These are phyloP conservation scores for Bothriochloa decipiens DNA, from an alignment of 176 grass and related monocot genomes.

Conservation along the genomic window DNA sequence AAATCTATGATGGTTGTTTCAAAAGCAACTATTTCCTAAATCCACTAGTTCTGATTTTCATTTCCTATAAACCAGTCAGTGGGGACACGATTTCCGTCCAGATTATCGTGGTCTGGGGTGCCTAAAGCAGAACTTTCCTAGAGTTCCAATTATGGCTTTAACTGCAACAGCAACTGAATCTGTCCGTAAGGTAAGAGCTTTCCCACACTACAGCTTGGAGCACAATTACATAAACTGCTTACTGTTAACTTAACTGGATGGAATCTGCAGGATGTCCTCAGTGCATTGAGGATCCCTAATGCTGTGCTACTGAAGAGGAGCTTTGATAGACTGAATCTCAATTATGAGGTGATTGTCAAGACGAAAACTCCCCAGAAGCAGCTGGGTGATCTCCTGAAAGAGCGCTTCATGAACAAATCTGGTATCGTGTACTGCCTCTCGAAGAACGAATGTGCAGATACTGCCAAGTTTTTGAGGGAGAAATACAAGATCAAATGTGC, in stretches of 20 bases:
- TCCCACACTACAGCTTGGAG: constrained; percentile 12
- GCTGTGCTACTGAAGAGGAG: constrained; percentile 76
- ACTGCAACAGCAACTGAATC: constrained; percentile 91
- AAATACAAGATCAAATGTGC: constrained; percentile 78
- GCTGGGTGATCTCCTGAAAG: constrained; percentile 76
- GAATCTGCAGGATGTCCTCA: constrained; percentile 67
- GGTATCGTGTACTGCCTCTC: constrained; percentile 89
- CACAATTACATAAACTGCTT: background rate
- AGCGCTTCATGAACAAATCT: constrained; percentile 69
- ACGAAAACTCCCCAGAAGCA: constrained; percentile 70
- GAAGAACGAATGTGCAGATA: constrained; percentile 84
- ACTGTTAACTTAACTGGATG: constrained; percentile 10
- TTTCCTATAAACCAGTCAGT: constrained; percentile 64
- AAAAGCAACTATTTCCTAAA: background rate
- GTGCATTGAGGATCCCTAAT: constrained; percentile 64
- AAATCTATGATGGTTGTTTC: constrained; percentile 14
- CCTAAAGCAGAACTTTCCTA: constrained; percentile 87
- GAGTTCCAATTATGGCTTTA: constrained; percentile 82
- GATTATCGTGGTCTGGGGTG: constrained; percentile 87
- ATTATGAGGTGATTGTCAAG: constrained; percentile 74
- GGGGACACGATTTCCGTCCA: constrained; percentile 94
- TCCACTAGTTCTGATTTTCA: constrained; percentile 4
- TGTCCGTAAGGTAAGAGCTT: constrained; percentile 59
- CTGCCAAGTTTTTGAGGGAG: constrained; percentile 80
- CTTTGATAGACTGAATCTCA: constrained; percentile 86